These are phyloP conservation scores for Orbilia quercus DNA, from an alignment of 2,329 filamentous ascomycete genomes.

Conservation along the genomic window DNA sequence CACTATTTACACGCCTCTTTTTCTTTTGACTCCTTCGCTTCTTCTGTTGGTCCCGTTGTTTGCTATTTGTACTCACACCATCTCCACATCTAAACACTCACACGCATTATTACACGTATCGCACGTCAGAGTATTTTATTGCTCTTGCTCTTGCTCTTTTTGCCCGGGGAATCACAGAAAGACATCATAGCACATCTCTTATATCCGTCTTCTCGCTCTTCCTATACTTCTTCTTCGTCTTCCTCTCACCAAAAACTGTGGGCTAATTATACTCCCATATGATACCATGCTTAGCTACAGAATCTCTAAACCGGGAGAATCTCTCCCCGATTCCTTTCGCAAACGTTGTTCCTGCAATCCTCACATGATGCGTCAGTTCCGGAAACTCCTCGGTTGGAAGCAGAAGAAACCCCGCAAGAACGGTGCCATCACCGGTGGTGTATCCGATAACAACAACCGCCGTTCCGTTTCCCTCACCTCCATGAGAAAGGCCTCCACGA, in stretches of 20 bases:
- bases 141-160: constrained; percentile 8
- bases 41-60: constrained; percentile 7
- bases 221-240: background rate
- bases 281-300: constrained; percentile 54
- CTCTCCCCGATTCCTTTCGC: constrained; percentile 12
- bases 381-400: constrained; percentile 55
- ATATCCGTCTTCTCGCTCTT: background rate
- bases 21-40: constrained; percentile 24
- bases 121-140: too few species aligned
- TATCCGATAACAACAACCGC: constrained; percentile 35
- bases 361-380: constrained; percentile 55
- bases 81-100: background rate
- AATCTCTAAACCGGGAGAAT: constrained; percentile 52
- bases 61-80: constrained; percentile 17
- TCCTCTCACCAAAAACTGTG: background rate
- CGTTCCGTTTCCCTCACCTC: constrained; percentile 44
- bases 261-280: constrained; percentile 50
- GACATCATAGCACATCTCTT: background rate
- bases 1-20: background rate
- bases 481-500: constrained; percentile 51
- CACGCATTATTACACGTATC: constrained; percentile 1
- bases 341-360: constrained; percentile 54
- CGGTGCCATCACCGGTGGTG: constrained; percentile 6
- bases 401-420: constrained; percentile 56
- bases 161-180: constrained; percentile 10